Percentiles rank a stretch among this genome's conserved stretches.
Conservation (phyloP, 1,139 yeast species). For the Pneumocystis oryctolagi region DNA sequence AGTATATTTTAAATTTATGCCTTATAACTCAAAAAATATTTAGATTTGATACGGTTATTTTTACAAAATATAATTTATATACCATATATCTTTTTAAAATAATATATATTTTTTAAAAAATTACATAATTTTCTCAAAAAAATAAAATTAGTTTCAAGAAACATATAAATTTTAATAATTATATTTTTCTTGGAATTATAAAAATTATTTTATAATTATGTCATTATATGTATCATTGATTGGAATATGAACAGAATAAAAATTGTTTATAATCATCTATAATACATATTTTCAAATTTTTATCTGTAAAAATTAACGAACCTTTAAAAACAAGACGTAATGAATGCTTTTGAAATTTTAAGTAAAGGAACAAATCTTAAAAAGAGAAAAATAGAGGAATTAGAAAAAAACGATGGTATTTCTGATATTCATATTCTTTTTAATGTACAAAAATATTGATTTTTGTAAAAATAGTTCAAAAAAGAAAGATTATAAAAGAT, state of each 20-base stretch:
- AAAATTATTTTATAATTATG: too few species aligned
- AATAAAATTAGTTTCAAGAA: too few species aligned
- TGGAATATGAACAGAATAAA: too few species aligned
- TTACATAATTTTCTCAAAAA: too few species aligned
- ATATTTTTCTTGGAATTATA: background rate
- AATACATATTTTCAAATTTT: background rate
- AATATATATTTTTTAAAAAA: too few species aligned
- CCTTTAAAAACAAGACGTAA: background rate
- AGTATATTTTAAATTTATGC: background rate
- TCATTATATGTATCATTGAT: too few species aligned
- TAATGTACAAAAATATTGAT: background rate
- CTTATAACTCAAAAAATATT: background rate
- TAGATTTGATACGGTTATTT: background rate
- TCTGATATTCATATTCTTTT: background rate
- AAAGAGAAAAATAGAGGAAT: slow-evolving; percentile 17
- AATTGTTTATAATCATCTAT: background rate
- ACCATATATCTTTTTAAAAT: background rate
- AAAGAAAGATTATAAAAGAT: background rate
- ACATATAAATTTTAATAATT: background rate
- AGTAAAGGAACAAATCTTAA: slow-evolving; percentile 19
- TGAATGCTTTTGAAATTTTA: slow-evolving; percentile 15
- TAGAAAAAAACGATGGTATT: background rate
- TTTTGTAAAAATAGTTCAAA: background rate
- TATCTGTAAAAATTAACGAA: background rate
- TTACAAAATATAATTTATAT: background rate